Evolutionary conservation across 805 yeast species (phyloP), one percentile per base, ranked within the genome.

Genomic region (Schwanniomyces yamadae): DNA sequence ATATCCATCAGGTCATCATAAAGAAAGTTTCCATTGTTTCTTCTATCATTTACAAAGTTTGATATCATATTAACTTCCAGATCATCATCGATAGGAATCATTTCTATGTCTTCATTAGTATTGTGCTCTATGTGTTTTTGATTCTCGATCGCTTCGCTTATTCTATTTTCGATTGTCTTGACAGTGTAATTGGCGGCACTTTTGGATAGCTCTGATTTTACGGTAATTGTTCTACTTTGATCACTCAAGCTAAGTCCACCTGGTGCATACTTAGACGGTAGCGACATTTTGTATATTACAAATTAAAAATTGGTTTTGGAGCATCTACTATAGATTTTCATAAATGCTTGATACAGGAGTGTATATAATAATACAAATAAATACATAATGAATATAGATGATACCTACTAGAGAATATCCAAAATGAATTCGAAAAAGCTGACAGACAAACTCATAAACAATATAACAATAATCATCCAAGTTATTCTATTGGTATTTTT

Each of bases 401-500:
- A n/a, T n/a, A n/a, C n/a, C n/a, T n/a, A 10, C 39, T 46, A 52
- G 11, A 63, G 16, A 9, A 57, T 77, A 73, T 55, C 95, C 53
- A 46, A 79, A 65, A 43, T 73, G 60, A 53, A 86, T 59, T 87
- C 95, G 37, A 82, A 65, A 30, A 81, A 59, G 15, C 95, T 84
- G 23, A 93, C 95, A 15, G 79, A 56, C 29, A 91, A 77, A 42
- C 91, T 84, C 27, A 90, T 59, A 23, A 83, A 79, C 45, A 93
- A 87, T 13, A 93, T 84, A 16, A 82, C 68, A 37, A 93, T 86
- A 40, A 93, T 81, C 76, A 91, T 82, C 78, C 88, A 81, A 1
- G 98, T 90, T 41, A 93, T 87, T 49, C 95, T 72, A 19, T 89
- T 86, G 77, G 93, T 91, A 54, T 88, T 89, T 43, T 82, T 77